Percentiles rank a stretch among this genome's conserved stretches.
phyloP scores from a whole-genome alignment of 225 moss, liverwort and hornwort genomes.

The Thuidium tamariscinum region DNA sequence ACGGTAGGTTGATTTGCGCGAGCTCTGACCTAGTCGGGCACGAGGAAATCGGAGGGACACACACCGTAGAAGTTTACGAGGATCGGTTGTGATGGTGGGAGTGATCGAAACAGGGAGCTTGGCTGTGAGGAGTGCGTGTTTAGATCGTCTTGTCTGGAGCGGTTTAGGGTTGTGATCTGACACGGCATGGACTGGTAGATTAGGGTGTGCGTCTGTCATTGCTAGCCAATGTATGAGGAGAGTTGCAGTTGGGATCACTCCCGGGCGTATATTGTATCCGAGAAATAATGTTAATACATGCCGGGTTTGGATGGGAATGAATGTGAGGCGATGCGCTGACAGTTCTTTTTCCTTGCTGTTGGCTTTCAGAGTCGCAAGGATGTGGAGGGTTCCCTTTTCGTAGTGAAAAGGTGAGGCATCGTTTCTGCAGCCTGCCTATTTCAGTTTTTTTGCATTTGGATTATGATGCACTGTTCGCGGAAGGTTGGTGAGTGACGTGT shows the following conservation, averaged over 20 bases:
- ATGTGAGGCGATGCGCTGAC: not conserved
- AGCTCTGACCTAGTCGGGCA: not conserved
- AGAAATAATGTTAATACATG: not conserved
- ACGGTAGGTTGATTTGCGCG: not conserved
- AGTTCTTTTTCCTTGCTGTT: not conserved
- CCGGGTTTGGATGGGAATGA: not conserved
- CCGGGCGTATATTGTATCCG: not conserved
- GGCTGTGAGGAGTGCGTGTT: not conserved
- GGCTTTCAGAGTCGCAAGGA: constrained; percentile 92
- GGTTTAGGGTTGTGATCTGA: not conserved
- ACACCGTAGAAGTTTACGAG: not conserved
- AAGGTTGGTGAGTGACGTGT: not conserved
- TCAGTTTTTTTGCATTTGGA: not conserved
- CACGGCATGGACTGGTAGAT: not conserved
- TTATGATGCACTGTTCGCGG: not conserved
- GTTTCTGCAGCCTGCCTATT: not conserved
- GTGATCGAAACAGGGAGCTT: not conserved
- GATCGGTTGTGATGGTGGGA: not conserved
- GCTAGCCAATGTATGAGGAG: not conserved
- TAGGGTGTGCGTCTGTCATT: not conserved
- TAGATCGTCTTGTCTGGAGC: not conserved
- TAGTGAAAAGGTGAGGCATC: constrained; percentile 78
- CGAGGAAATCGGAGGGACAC: not conserved
- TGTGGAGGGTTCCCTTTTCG: constrained; percentile 98
- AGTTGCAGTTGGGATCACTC: not conserved